Base-by-base conservation (phyloP, 164 flowering plant species). In the Berberis vulgaris region DNA sequence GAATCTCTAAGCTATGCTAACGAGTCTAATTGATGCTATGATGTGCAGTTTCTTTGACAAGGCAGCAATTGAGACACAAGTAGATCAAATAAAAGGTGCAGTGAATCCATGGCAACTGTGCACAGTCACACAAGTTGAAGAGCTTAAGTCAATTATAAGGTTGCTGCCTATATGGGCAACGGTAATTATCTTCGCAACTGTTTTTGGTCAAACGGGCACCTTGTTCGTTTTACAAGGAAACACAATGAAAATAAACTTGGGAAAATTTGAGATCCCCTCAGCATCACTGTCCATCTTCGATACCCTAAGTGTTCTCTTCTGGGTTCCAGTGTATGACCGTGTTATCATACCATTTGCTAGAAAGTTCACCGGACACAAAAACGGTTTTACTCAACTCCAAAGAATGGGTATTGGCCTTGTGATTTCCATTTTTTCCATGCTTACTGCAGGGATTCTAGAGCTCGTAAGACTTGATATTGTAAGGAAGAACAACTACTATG, bases 91-190 rank as follows among this genome's bases (percentile, higher is more conserved):
- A 7, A 80, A 81, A 63, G 78, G 59, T 6, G 43, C 71, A 5
- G 62, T 57, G n/a, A 59, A 81, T 63, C 80, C 84, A 43, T 86
- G 92, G 89, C 77, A 67, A 54, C 85, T 86, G 13, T 83, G 91
- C 80, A 78, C 91, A 7, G 84, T 85, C 0, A 83, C 90, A 5
- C 88, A 86, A 73, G 85, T 86, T 8, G 91, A 86, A 77, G 91
- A 85, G 71, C 77, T 84, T n/a, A 86, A 86, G 65, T 74, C 79
- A 9, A 62, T 86, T 38, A 57, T 86, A 6, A 60, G 88, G 12
- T 41, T 86, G 66, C 86, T 86, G 39, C 91, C 91, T 0, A 64
- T 86, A 56, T 83, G 83, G 91, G 86, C 88, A 40, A 78, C 85
- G 0, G 88, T 82, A 26, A 86, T 86, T 45, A 62, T 82, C 53